Evolutionary conservation across 495 filamentous ascomycete genomes (phyloP).

Genomic region (Annulohypoxylon maeteangense): DNA sequence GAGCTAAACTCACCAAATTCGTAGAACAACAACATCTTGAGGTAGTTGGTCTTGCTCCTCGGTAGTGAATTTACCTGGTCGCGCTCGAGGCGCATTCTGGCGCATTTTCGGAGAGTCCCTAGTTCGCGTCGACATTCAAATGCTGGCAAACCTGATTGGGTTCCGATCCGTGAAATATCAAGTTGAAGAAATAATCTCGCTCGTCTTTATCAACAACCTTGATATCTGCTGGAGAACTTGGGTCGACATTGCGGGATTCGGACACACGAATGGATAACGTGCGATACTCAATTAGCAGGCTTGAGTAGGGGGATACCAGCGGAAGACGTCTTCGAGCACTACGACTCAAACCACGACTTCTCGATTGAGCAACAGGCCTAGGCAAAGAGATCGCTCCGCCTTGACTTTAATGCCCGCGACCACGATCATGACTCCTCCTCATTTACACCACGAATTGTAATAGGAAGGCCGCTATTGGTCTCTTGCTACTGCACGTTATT

Average conservation of each 20-base stretch:
- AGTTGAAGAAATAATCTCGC: background rate
- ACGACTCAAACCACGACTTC: background rate
- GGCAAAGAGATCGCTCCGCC: background rate
- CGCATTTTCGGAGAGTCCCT: background rate
- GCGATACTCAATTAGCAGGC: background rate
- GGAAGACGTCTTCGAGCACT: background rate
- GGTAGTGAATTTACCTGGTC: background rate
- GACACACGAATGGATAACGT: background rate
- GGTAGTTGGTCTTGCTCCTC: background rate
- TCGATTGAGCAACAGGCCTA: background rate
- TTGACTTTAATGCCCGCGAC: background rate
- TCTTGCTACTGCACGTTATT: background rate
- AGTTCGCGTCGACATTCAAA: background rate
- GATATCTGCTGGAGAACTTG: background rate
- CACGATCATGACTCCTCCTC: background rate
- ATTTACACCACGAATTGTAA: background rate
- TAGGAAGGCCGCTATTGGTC: background rate
- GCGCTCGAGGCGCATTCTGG: background rate
- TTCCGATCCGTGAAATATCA: background rate
- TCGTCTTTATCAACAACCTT: background rate
- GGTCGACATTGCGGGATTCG: background rate
- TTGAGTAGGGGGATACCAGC: background rate
- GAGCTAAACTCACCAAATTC: background rate
- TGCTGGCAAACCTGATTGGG: background rate
- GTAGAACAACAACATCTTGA: slow-evolving; percentile 1